These are phyloP conservation scores for Amanita polypyramis DNA, from an alignment of 768 basidiomycete species.

Conservation along the genomic window DNA sequence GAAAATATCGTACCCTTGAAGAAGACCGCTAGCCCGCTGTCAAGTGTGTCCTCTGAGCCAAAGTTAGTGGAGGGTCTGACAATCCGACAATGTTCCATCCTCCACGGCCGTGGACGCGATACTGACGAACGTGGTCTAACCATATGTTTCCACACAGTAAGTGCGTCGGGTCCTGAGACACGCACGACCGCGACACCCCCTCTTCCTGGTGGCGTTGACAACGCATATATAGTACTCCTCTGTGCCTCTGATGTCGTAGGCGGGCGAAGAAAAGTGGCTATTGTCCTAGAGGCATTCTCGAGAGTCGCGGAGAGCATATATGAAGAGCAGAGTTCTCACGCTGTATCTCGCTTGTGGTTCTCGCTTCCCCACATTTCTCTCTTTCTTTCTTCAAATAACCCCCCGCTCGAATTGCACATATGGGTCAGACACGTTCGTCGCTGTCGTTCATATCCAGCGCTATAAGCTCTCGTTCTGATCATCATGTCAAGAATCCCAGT, in stretches of 20 bases:
- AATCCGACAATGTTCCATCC: slow-evolving; percentile 59
- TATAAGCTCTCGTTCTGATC: slow-evolving; percentile 4
- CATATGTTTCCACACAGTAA: slow-evolving; percentile 50
- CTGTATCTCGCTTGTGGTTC: no score
- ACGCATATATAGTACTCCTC: slow-evolving; percentile 72
- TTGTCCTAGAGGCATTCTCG: neutral
- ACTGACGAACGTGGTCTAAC: slow-evolving; percentile 24
- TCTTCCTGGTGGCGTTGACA: slow-evolving; percentile 81
- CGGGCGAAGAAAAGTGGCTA: neutral
- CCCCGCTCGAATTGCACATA: slow-evolving; percentile 17
- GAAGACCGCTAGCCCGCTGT: slow-evolving; percentile 75
- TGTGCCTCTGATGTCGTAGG: slow-evolving; percentile 38
- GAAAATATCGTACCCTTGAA: slow-evolving; percentile 49
- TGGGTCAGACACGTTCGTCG: slow-evolving; percentile 80
- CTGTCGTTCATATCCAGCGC: neutral
- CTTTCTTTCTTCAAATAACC: neutral
- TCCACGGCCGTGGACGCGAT: slow-evolving; percentile 33
- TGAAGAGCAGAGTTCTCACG: neutral
- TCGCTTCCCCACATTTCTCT: neutral
- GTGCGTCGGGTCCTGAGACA: slow-evolving; percentile 69
- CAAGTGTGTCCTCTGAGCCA: slow-evolving; percentile 46
- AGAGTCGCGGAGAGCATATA: neutral
- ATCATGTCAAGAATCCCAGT: slow-evolving; percentile 61
- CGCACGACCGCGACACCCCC: slow-evolving; percentile 78
- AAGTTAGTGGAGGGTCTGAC: slow-evolving; percentile 37